These are phyloP conservation scores for Teunomyces gatunensis DNA, from an alignment of 805 yeast species.

Conservation along the genomic window DNA sequence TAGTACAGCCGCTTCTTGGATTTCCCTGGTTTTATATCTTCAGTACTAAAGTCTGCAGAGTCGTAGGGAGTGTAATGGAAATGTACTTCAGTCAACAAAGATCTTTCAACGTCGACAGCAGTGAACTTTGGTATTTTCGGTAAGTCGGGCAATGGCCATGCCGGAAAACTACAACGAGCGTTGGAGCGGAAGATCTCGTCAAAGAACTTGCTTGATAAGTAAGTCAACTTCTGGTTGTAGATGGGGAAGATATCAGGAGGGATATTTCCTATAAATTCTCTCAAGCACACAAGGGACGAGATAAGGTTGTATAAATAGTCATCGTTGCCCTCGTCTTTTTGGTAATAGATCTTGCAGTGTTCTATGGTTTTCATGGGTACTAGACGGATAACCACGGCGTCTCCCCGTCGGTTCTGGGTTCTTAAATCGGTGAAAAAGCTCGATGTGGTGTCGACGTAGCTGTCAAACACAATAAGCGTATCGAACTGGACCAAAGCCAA, in stretches of 20 bases:
- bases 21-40: conserved; percentile 9
- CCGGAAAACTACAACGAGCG: conserved; percentile 18
- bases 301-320: conserved; percentile 62
- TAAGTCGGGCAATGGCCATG: conserved; percentile 81
- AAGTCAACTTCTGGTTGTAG: conserved; percentile 62
- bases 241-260: conserved; percentile 80
- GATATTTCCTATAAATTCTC: conserved; percentile 78
- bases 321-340: conserved; percentile 22
- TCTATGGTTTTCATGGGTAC: conserved; percentile 81
- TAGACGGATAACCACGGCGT: conserved; percentile 62
- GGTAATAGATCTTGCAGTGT: conserved; percentile 61
- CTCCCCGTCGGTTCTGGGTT: conserved; percentile 22
- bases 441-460: conserved; percentile 46
- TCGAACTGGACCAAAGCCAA: conserved; percentile 44
- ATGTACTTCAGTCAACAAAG: conserved; percentile 70
- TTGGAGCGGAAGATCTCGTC: conserved; percentile 24
- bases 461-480: conserved; percentile 61
- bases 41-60: conserved; percentile 37
- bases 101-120: conserved; percentile 75
- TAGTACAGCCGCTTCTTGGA: conserved; percentile 44
- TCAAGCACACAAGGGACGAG: conserved; percentile 76
- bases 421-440: conserved; percentile 27
- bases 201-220: conserved; percentile 59
- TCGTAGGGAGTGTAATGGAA: conserved; percentile 56
- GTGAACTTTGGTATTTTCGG: conserved; percentile 60